These are phyloP conservation scores for Fonsecaea pedrosoi DNA, from an alignment of 2,329 filamentous ascomycete genomes.

Conservation along the genomic window DNA sequence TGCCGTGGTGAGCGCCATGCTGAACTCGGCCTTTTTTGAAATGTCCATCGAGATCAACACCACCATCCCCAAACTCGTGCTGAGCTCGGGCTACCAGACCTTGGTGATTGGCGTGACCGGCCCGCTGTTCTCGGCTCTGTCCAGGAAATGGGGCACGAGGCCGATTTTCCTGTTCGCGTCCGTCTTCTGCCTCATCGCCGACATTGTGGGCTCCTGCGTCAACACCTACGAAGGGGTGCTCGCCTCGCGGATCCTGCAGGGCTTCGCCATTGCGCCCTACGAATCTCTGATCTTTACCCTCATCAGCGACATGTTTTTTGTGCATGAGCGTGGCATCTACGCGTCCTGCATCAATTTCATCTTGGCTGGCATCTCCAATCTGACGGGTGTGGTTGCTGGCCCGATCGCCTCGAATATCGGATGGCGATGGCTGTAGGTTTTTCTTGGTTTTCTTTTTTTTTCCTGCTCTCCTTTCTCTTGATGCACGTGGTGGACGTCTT, in stretches of 20 bases:
- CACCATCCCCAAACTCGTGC: slow-evolving; percentile 53
- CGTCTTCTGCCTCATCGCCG: slow-evolving; percentile 45
- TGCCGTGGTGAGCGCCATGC: slow-evolving; percentile 44
- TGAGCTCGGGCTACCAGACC: slow-evolving; percentile 56
- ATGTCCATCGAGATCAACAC: slow-evolving; percentile 53
- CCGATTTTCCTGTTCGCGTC: slow-evolving; percentile 40
- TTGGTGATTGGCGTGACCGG: slow-evolving; percentile 47
- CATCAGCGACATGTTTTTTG: slow-evolving; percentile 52
- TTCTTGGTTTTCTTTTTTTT: not conserved
- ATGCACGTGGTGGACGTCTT: too few species aligned
- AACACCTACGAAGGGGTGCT: slow-evolving; percentile 56
- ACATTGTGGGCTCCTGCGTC: slow-evolving; percentile 55
- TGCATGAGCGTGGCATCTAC: slow-evolving; percentile 34
- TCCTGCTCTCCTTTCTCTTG: not conserved
- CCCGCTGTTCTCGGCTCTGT: slow-evolving; percentile 49
- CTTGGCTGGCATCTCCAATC: slow-evolving; percentile 29
- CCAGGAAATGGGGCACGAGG: slow-evolving; percentile 51
- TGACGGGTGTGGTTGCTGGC: slow-evolving; percentile 47
- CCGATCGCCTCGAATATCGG: slow-evolving; percentile 36
- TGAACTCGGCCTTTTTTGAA: slow-evolving; percentile 44
- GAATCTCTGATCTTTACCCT: slow-evolving; percentile 58
- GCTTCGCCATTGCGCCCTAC: slow-evolving; percentile 57
- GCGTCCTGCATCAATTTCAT: slow-evolving; percentile 33
- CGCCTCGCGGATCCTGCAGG: slow-evolving; percentile 55
- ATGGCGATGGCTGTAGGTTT: slow-evolving; percentile 33